These are phyloP conservation scores for Coemansia reversa DNA, from an alignment of 192 early-diverging fungal genomes.

Conservation along the genomic window DNA sequence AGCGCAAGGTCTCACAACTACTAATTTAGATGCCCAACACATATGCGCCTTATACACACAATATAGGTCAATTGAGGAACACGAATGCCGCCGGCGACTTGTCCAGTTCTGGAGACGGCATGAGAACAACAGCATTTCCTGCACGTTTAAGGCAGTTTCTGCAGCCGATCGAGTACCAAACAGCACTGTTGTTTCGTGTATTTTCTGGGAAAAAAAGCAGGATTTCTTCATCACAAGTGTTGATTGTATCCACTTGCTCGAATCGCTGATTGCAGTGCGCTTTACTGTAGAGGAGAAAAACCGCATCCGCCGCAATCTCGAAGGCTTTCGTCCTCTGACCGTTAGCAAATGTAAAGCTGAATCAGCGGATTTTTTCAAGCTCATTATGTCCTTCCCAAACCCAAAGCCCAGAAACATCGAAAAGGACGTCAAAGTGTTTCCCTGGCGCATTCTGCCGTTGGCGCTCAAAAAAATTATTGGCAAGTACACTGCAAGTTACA, in stretches of 20 bases:
- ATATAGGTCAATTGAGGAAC: slow-evolving; percentile 62
- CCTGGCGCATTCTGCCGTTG: slow-evolving; percentile 68
- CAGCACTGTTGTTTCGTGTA: slow-evolving; percentile 75
- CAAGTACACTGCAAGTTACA: slow-evolving; percentile 63
- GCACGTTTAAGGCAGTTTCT: slow-evolving; percentile 62
- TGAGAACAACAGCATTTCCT: slow-evolving; percentile 64
- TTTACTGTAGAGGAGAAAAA: slow-evolving; percentile 86
- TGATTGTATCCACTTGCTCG: slow-evolving; percentile 74
- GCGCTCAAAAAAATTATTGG: slow-evolving; percentile 77
- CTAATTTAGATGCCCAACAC: not conserved
- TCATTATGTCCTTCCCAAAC: slow-evolving; percentile 80
- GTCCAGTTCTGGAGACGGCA: slow-evolving; percentile 76
- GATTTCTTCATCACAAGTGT: slow-evolving; percentile 80
- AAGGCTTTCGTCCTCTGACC: slow-evolving; percentile 75
- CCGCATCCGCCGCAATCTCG: slow-evolving; percentile 81
- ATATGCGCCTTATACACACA: not conserved
- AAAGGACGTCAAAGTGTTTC: slow-evolving; percentile 87
- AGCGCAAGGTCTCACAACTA: not conserved
- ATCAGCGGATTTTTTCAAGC: slow-evolving; percentile 75
- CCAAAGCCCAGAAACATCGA: slow-evolving; percentile 85
- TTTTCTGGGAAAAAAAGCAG: slow-evolving; percentile 72
- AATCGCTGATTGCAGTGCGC: slow-evolving; percentile 69
- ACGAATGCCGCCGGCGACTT: slow-evolving; percentile 61
- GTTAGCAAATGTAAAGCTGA: slow-evolving; percentile 75
- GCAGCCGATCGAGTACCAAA: slow-evolving; percentile 61